These are phyloP conservation scores for Naumovozyma baii DNA, from an alignment of 805 yeast species.

Conservation along the genomic window DNA sequence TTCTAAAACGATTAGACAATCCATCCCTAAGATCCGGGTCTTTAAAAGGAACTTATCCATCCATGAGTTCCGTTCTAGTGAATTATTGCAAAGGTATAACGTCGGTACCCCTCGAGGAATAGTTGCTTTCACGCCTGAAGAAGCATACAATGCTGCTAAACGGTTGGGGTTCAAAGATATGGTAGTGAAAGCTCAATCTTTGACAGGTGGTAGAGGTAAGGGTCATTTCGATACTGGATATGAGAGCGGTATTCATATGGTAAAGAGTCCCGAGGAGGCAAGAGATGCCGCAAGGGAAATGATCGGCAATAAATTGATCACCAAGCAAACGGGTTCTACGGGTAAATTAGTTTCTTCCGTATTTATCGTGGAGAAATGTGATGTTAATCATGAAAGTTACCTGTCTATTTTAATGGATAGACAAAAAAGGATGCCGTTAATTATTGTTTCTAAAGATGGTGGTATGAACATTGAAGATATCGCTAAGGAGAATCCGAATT, in stretches of 20 bases:
- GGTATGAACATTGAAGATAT: constrained; percentile 99
- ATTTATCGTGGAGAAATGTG: constrained; percentile 88
- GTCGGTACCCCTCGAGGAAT: constrained; percentile 86
- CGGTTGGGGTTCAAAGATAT: constrained; percentile 55
- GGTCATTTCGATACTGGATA: constrained; percentile 94
- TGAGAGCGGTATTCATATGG: constrained; percentile 93
- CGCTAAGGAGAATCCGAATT: constrained; percentile 81
- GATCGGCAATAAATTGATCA: constrained; percentile 87
- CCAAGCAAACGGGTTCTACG: constrained; percentile 95
- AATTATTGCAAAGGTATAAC: constrained; percentile 69
- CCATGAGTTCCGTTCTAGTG: constrained; percentile 94
- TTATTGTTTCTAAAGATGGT: constrained; percentile 95
- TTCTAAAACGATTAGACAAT: not conserved
- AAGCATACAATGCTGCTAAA: constrained; percentile 76
- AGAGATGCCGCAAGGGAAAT: constrained; percentile 75
- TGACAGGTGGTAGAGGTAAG: constrained; percentile 99
- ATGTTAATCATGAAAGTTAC: constrained; percentile 91
- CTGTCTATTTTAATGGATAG: constrained; percentile 93
- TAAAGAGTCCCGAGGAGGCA: constrained; percentile 78
- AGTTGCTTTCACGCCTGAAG: constrained; percentile 84
- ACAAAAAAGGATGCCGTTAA: constrained; percentile 77
- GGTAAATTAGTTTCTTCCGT: constrained; percentile 97
- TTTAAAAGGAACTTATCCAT: constrained; percentile 68
- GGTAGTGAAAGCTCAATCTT: constrained; percentile 96
- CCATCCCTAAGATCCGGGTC: not conserved